Evolutionary conservation across 768 basidiomycete genomes (phyloP), one percentile per base, ranked within the genome.

Genomic region (Panaeolus cyanescens): DNA sequence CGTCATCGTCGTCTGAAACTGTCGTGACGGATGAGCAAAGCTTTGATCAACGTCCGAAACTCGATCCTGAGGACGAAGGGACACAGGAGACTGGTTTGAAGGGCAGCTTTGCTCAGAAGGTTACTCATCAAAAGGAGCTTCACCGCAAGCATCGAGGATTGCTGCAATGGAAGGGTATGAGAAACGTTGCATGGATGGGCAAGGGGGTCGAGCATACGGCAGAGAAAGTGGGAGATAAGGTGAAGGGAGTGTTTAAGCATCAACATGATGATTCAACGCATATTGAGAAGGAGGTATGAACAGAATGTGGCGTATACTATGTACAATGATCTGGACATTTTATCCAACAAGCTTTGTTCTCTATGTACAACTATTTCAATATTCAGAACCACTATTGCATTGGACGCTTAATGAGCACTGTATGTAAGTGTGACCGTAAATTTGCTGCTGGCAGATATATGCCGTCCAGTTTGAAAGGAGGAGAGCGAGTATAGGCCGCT

Each of bases 81-180:
- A 56, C 63, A 17, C 65, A 62, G 31, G 65, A 65, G 59, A 62
- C 67, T 20, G 70, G 71, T 9, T 25, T 69, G 33, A 58, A 75
- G 8, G 68, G 67, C 28, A 74, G 74, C 63, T 55, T 81, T 32
- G 78, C 77, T 68, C 70, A 80, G n/a, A 83, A 75, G 71, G 74
- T 74, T 61, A 72, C 77, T 65, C 73, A 76, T 55, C 75, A 81
- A 64, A 74, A 73, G 37, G 78, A 82, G 65, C 68, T 83, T 60
- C 80, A 82, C 65, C 70, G 77, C 53, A 82, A 85, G 65, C 83
- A 90, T 67, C 80, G 84, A 4, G 87, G 88, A 2, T 70, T 90
- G 54, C 86, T 88, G 84, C 87, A 88, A 70, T 81, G 82, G 72
- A 81, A 83, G 62, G 79, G 79, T 6, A 79, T 77, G 58, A 75